These are phyloP conservation scores for Didymella pinodella DNA, from an alignment of 2,329 filamentous ascomycete genomes.

Conservation along the genomic window DNA sequence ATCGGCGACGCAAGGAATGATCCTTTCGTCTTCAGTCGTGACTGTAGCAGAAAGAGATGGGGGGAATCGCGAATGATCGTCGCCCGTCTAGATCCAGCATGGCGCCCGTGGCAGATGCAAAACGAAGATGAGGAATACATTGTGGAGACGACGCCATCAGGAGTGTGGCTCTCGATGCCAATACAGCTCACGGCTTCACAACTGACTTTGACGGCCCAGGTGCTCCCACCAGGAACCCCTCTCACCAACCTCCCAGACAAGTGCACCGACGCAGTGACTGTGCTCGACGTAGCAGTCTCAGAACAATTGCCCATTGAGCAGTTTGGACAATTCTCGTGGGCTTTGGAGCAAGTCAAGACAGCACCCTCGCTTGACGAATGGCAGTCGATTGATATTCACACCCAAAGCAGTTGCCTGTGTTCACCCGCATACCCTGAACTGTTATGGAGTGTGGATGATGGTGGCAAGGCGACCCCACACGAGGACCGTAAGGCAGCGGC, in stretches of 20 bases:
- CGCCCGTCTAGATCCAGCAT: constrained; percentile 53
- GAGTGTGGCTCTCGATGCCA: constrained; percentile 21
- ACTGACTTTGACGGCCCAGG: constrained; percentile 11
- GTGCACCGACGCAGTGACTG: constrained; percentile 31
- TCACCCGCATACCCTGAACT: constrained; percentile 36
- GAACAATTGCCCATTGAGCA: constrained; percentile 8
- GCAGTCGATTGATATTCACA: constrained; percentile 19
- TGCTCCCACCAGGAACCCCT: constrained; percentile 4
- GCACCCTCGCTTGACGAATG: constrained; percentile 33
- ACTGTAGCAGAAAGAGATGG: constrained; percentile 56
- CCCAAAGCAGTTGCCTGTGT: constrained; percentile 30
- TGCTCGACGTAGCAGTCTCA: constrained; percentile 33
- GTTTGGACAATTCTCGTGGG: constrained; percentile 33
- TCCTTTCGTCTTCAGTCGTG: constrained; percentile 64
- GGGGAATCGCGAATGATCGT: constrained; percentile 57
- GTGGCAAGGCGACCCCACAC: constrained; percentile 31
- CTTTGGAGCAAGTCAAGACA: constrained; percentile 27
- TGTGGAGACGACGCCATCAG: constrained; percentile 18
- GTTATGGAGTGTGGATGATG: constrained; percentile 36
- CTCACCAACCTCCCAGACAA: neutral
- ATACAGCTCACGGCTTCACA: constrained; percentile 13
- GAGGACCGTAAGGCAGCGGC: constrained; percentile 58
- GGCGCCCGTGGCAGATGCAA: constrained; percentile 40
- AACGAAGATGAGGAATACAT: neutral
- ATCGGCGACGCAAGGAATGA: constrained; percentile 59